These are phyloP conservation scores for Exophiala mesophila DNA, from an alignment of 2,329 filamentous ascomycete species.

Conservation along the genomic window DNA sequence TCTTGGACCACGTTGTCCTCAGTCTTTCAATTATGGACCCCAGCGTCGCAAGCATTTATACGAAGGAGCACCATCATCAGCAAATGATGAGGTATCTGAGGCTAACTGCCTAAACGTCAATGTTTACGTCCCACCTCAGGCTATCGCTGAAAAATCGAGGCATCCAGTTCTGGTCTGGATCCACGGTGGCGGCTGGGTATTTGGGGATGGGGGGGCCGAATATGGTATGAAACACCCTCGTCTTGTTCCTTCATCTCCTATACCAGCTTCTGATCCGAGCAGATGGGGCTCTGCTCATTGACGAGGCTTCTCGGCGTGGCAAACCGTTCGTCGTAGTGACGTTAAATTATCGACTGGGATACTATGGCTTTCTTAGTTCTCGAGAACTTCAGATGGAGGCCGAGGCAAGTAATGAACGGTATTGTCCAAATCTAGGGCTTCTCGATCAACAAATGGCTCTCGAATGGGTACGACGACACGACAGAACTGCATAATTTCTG, in stretches of 20 bases:
- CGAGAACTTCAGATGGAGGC: constrained; percentile 25
- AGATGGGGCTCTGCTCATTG: constrained; percentile 29
- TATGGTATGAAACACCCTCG: too few relatives aligned
- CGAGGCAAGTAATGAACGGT: constrained; percentile 29
- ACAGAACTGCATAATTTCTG: not conserved
- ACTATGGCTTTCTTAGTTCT: constrained; percentile 36
- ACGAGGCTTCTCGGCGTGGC: constrained; percentile 32
- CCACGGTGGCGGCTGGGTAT: constrained; percentile 32
- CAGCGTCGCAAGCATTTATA: constrained; percentile 4
- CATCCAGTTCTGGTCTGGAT: constrained; percentile 46
- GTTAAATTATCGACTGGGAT: constrained; percentile 42
- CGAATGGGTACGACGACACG: constrained; percentile 27
- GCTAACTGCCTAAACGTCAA: constrained; percentile 43
- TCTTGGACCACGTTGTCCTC: constrained; percentile 3
- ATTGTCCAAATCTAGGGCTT: constrained; percentile 30
- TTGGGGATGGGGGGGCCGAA: constrained; percentile 7
- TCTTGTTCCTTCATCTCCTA: too few relatives aligned
- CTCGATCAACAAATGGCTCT: constrained; percentile 36
- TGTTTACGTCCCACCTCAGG: constrained; percentile 30
- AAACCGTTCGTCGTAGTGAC: constrained; percentile 40
- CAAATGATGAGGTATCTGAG: constrained; percentile 37
- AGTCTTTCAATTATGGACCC: not conserved
- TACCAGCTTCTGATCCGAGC: not conserved
- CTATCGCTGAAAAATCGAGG: not conserved
- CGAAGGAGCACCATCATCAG: not conserved